These are phyloP conservation scores for Claviceps sp. DNA, from an alignment of 2,329 filamentous ascomycete species.

Conservation along the genomic window DNA sequence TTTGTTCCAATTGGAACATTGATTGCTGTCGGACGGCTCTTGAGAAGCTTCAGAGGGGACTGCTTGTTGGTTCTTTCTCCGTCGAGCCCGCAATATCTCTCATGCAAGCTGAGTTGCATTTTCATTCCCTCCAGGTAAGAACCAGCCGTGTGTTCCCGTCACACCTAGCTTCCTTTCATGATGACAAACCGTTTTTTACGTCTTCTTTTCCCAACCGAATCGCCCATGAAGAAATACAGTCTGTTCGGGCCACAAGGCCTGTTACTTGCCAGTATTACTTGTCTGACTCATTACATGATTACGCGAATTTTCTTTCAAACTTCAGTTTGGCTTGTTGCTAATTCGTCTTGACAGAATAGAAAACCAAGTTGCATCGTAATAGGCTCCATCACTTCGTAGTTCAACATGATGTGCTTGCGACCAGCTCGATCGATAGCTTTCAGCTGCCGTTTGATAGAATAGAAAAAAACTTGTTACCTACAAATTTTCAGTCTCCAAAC, in stretches of 20 bases:
- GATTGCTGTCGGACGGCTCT: too few species aligned
- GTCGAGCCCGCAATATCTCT: too few species aligned
- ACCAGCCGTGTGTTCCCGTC: neutral
- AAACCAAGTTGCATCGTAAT: neutral
- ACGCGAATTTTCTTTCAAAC: slow-evolving; percentile 5
- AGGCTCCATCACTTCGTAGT: too few species aligned
- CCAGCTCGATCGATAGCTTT: neutral
- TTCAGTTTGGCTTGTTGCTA: neutral
- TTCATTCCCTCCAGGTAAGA: neutral
- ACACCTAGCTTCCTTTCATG: slow-evolving; percentile 24
- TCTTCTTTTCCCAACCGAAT: slow-evolving; percentile 86
- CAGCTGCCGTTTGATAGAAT: neutral
- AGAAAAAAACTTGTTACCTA: neutral
- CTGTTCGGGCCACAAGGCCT: slow-evolving; percentile 56
- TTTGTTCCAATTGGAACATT: too few species aligned
- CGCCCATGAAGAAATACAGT: slow-evolving; percentile 68
- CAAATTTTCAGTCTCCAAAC: neutral
- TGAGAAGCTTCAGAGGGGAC: too few species aligned
- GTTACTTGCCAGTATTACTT: slow-evolving; percentile 86
- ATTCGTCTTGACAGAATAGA: neutral
- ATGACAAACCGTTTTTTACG: slow-evolving; percentile 54
- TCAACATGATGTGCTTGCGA: neutral
- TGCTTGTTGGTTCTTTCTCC: too few species aligned
- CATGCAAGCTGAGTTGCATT: neutral
- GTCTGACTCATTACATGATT: slow-evolving; percentile 44